Conservation (phyloP, 306 rosid genomes). For the Lithocarpus polystachyus region DNA sequence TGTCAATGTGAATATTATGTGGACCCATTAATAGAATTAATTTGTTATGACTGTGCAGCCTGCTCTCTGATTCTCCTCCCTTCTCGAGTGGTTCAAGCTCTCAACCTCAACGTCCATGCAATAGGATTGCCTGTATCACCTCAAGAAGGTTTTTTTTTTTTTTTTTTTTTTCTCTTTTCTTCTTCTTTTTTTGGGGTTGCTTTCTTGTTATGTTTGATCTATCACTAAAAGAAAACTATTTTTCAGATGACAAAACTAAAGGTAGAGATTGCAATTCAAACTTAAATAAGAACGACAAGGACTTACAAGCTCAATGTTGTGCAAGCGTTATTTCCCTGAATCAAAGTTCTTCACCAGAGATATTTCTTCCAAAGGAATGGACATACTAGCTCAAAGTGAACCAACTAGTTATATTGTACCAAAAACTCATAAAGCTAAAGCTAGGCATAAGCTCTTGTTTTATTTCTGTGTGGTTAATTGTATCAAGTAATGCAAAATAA, state of each 20-base stretch:
- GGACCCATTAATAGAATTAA: no score
- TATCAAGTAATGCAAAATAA: not conserved
- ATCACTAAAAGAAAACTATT: not conserved
- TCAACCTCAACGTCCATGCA: constrained; percentile 63
- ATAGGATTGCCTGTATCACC: constrained; percentile 59
- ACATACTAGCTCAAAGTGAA: constrained; percentile 39
- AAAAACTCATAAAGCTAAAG: constrained; percentile 16
- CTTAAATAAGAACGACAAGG: constrained; percentile 28
- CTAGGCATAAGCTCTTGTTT: not conserved
- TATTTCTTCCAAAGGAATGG: constrained; percentile 87
- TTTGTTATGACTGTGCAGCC: constrained; percentile 28
- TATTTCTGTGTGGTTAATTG: not conserved
- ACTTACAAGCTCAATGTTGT: constrained; percentile 33
- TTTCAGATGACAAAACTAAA: constrained; percentile 19
- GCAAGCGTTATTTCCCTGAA: constrained; percentile 35
- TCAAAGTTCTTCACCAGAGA: constrained; percentile 36
- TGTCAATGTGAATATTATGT: no score
- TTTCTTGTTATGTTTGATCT: not conserved
- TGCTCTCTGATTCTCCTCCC: constrained; percentile 76
- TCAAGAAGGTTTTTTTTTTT: constrained; percentile 37
- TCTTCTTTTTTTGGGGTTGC: not conserved
- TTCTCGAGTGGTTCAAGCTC: constrained; percentile 67
- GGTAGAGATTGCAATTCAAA: constrained; percentile 14
- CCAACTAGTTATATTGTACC: not conserved
- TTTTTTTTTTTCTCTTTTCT: not conserved